Evolutionary conservation across 208 protist species (phyloP).

Genomic region (Wallacemonas rigidus): DNA sequence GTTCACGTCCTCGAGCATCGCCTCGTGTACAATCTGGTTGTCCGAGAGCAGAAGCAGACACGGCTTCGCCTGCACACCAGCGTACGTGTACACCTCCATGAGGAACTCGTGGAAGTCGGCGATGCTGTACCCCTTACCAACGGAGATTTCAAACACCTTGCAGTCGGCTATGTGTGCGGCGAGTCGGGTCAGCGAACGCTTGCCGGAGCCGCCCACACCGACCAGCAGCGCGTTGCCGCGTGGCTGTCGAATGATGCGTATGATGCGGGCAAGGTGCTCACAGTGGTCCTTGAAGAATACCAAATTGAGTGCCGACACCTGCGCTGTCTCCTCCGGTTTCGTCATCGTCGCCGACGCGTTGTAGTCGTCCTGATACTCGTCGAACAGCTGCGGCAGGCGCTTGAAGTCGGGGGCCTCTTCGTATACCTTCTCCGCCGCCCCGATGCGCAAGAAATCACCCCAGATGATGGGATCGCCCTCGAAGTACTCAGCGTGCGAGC

Average conservation of each 20-base stretch:
- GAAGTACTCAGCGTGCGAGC: conserved; percentile 63
- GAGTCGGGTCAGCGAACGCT: conserved; percentile 95
- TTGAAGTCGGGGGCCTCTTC: conserved; percentile 85
- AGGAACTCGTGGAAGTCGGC: conserved; percentile 93
- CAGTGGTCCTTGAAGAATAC: conserved; percentile 96
- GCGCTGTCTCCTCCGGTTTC: conserved; percentile 30
- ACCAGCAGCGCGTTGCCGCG: conserved; percentile 97
- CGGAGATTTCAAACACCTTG: conserved; percentile 91
- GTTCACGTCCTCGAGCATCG: conserved; percentile 98
- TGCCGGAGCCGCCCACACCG: conserved; percentile 96
- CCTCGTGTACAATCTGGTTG: conserved; percentile 95
- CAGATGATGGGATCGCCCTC: conserved; percentile 85
- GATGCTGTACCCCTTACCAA: conserved; percentile 93
- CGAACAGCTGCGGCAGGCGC: conserved; percentile 74
- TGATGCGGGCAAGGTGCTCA: conserved; percentile 95
- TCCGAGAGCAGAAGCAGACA: conserved; percentile 96
- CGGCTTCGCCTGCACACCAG: conserved; percentile 84
- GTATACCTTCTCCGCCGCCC: conserved; percentile 84
- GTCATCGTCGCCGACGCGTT: conserved; percentile 59
- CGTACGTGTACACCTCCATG: conserved; percentile 90
- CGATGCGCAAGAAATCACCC: conserved; percentile 94
- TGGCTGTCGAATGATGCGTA: conserved; percentile 96
- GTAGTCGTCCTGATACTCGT: conserved; percentile 94
- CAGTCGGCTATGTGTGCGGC: conserved; percentile 91
- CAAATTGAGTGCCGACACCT: conserved; percentile 68